A percentile compares a stretch with the other conserved stretches of the same genome.
Conservation (phyloP, 2,329 filamentous ascomycete genomes). For the Cladosporium sp. region DNA sequence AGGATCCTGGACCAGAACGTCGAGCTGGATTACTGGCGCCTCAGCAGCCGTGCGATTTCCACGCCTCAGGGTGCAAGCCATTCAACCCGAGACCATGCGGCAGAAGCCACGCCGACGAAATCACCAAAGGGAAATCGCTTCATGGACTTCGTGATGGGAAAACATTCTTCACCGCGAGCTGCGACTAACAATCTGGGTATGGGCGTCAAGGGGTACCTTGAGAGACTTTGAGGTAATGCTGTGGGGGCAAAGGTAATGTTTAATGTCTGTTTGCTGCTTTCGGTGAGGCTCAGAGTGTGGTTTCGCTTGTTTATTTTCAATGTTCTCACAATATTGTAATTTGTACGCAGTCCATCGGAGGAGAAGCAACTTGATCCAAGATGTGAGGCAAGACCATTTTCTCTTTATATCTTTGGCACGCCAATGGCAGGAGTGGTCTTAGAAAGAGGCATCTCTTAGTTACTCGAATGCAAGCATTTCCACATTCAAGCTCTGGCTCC, state of each 20-base stretch:
- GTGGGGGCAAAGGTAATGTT: not conserved
- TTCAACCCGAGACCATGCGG: not conserved
- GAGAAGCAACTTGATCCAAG: too few species aligned
- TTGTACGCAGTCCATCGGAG: too few species aligned
- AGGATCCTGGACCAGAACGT: constrained; percentile 31
- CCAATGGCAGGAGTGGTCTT: too few species aligned
- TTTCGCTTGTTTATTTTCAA: too few species aligned
- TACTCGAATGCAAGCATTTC: too few species aligned
- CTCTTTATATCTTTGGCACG: too few species aligned
- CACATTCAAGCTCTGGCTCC: too few species aligned
- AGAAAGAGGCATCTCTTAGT: too few species aligned
- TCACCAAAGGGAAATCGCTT: not conserved
- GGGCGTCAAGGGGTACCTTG: not conserved
- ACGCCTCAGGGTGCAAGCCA: not conserved
- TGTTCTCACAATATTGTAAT: too few species aligned
- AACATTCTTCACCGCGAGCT: not conserved
- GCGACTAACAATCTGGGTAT: not conserved
- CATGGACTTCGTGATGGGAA: not conserved
- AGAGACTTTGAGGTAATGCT: not conserved
- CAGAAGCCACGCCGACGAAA: not conserved
- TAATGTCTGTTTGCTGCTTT: too few species aligned
- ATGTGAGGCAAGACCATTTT: too few species aligned
- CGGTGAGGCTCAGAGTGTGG: too few species aligned
- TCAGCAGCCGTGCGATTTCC: not conserved
- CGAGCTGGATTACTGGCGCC: constrained; percentile 29